phyloP scores from a whole-genome alignment of 1,284 basidiomycete species.

The Ceratobasidium sp. region DNA sequence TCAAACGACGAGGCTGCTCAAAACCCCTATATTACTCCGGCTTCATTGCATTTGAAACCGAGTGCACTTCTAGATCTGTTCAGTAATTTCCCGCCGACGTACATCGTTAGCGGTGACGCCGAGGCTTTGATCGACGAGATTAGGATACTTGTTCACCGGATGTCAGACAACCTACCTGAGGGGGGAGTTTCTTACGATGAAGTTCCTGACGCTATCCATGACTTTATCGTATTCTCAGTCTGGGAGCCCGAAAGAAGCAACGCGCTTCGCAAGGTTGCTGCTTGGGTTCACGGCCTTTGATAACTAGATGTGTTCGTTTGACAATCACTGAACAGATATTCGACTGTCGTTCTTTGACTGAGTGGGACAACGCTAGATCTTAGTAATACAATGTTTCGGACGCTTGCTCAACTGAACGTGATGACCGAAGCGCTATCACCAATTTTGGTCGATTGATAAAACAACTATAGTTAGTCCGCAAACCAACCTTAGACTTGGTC shows the following conservation, averaged over 20 bases:
- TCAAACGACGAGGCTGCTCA: slow-evolving; percentile 48
- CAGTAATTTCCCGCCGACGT: slow-evolving; percentile 62
- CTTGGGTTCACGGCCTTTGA: no score
- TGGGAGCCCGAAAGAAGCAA: slow-evolving; percentile 31
- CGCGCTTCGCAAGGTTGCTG: background rate
- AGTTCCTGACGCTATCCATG: slow-evolving; percentile 61
- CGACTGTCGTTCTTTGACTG: no score
- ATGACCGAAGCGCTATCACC: no score
- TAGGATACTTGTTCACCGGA: slow-evolving; percentile 53
- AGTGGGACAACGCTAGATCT: no score
- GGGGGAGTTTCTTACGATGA: slow-evolving; percentile 51
- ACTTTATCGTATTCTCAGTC: slow-evolving; percentile 55
- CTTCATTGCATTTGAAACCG: slow-evolving; percentile 53
- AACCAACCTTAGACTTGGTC: no score
- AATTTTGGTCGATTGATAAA: no score
- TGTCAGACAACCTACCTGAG: slow-evolving; percentile 50
- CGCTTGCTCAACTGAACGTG: no score
- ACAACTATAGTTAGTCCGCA: no score
- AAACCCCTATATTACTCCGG: slow-evolving; percentile 65
- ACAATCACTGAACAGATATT: no score
- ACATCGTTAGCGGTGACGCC: slow-evolving; percentile 61
- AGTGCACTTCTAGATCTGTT: slow-evolving; percentile 51
- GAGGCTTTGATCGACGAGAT: slow-evolving; percentile 63
- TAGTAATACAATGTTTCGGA: no score
- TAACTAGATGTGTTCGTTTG: no score